Base-by-base conservation (phyloP, 805 yeast genomes). In the Metschnikowia rubicola region DNA sequence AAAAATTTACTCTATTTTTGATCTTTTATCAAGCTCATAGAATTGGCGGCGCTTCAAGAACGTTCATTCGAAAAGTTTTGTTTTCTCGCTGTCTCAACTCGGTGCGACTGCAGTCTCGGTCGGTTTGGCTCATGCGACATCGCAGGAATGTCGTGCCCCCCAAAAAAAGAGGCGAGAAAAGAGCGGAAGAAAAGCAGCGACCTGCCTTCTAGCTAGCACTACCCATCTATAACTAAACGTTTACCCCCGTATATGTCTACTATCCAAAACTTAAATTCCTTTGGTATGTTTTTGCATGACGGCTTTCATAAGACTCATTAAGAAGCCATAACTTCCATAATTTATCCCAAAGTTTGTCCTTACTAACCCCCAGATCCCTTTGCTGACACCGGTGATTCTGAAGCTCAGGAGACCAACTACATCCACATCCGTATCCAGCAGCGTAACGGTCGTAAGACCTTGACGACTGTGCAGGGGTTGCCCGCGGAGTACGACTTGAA, bases 361-460 rank as follows among this genome's bases (percentile, higher is more conserved):
- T 21, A 21, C 26, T 21, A 21, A 52, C 40, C 52, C 21, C 13
- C 38, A 78, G 96, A 92, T 77, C 99, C 99, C 55, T 92, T 92
- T 84, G 97, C 98, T 84, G 99, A 92, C 74, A 91, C 97, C 75
- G 98, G 97, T 79, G 98, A 92, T 82, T 95, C 94, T 77, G 97
- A 92, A 72, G 86, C 96, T 61, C 92, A 92, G 75, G 87, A 96
- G 66, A 83, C 95, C 51, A 90, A 88, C 78, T 89, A 91, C 77
- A 88, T 92, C 73, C 99, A 91, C 74, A 86, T 92, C 71, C 95
- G 99, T 80, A 92, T 95, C 70, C 99, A 92, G 76, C 99, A 92
- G 78, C 92, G 99, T 80, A 92, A 94, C 78, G 99, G 99, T 68
- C 91, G 98, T 77, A 92, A 92, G 76, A 92, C 98, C 55, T 82